A percentile compares a stretch with the other conserved stretches of the same genome.
These are phyloP conservation scores for Neurospora sp. DNA, from an alignment of 495 filamentous ascomycete species.

Conservation along the genomic window DNA sequence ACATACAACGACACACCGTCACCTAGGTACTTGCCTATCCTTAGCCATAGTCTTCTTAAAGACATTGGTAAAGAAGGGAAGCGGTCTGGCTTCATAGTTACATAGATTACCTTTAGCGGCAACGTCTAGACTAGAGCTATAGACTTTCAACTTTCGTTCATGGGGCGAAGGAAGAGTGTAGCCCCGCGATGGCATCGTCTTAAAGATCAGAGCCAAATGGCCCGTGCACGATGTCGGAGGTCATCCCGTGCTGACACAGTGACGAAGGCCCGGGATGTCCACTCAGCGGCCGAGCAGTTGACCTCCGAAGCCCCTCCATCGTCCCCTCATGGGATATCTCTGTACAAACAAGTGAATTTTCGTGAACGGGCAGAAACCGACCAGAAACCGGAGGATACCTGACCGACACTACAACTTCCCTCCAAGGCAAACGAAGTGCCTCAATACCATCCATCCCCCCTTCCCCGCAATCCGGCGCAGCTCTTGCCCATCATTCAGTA, in stretches of 20 bases:
- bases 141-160: background rate
- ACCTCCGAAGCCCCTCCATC: background rate
- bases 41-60: background rate
- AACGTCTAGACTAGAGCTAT: background rate
- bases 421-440: background rate
- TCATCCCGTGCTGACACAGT: background rate
- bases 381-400: background rate
- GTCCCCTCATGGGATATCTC: background rate
- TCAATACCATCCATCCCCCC: background rate
- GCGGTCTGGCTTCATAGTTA: background rate
- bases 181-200: background rate
- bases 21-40: background rate
- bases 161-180: background rate
- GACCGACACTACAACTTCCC: background rate
- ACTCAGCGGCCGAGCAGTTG: too few species aligned
- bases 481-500: background rate
- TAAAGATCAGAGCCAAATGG: background rate
- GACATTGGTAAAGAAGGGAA: background rate
- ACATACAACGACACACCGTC: background rate
- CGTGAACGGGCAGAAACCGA: background rate
- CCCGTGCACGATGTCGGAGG: background rate
- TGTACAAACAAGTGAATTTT: background rate
- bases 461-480: background rate
- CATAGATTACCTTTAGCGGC: background rate
- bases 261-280: background rate